Base-by-base conservation (phyloP, 148 eudicot species). In the Amaranthus palmeri region DNA sequence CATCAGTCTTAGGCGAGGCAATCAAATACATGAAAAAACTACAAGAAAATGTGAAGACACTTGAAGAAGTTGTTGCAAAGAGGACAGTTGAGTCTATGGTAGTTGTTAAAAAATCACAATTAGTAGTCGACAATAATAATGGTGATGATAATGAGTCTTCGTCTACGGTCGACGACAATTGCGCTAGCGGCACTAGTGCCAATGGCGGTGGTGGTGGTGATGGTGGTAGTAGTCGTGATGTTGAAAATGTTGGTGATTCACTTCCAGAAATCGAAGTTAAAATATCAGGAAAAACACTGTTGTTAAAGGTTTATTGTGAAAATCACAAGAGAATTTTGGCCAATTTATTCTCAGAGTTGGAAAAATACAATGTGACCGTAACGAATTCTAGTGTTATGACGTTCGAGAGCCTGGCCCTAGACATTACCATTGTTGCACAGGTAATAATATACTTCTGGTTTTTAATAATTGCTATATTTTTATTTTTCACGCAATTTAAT, bases 11-110 rank as follows among this genome's bases (percentile, higher is more conserved):
- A n/a, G 57, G 71, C 12, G 71, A 66, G 36, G 49, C 77, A 66
- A 74, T 74, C 25, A 74, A 65, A 15, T 12, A 74, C 5, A 5
- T 74, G 54, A 45, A 74, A 25, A 64, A 55, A 36, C 54, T 74
- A 5, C 51, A 74, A 14, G 77, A 74, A 17, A 72, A n/a, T 13
- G 69, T 72, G 36, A 53, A 72, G n/a, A 13, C 40, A 18, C 74
- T 71, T 18, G 66, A 72, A 49, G 61, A 54, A 43, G 51, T 9
- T 3, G 43, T 25, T 13, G 45, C 42, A n/a, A 72, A 52, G 44
- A 36, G 48, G 47, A 62, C 46, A 4, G 61, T 71, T 10, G 54
- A 71, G 12, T 71, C 74, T n/a, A 7, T 53, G n/a, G 61, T 72
- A 42, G 25, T 68, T 12, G 71, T 68, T 0, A 68, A 68, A 40